phyloP scores from a whole-genome alignment of 805 yeast species.

The Starmerella stellata region DNA sequence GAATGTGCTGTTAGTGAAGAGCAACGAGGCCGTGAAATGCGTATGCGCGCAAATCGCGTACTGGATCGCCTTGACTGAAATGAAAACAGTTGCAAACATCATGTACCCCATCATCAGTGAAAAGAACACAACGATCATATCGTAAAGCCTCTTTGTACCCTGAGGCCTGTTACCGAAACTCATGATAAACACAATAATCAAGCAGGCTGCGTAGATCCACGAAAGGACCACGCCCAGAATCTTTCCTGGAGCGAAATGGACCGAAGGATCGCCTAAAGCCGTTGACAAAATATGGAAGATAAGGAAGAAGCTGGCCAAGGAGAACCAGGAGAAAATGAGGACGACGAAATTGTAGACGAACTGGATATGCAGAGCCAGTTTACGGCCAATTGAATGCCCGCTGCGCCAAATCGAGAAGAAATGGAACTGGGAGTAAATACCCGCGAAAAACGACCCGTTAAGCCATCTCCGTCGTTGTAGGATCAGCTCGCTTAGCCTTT shows the following conservation, averaged over 20 bases:
- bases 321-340: slow-evolving; percentile 77
- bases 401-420: slow-evolving; percentile 61
- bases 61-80: slow-evolving; percentile 57
- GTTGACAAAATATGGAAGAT: slow-evolving; percentile 77
- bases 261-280: slow-evolving; percentile 46
- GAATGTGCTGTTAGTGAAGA: slow-evolving; percentile 39
- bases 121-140: slow-evolving; percentile 57
- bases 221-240: slow-evolving; percentile 60
- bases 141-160: slow-evolving; percentile 67
- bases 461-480: slow-evolving; percentile 92
- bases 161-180: slow-evolving; percentile 89
- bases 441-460: slow-evolving; percentile 92
- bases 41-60: slow-evolving; percentile 31
- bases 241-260: slow-evolving; percentile 53
- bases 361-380: slow-evolving; percentile 55
- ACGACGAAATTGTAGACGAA: slow-evolving; percentile 60
- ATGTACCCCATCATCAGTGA: slow-evolving; percentile 79
- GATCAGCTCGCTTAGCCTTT: slow-evolving; percentile 64
- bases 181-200: slow-evolving; percentile 70
- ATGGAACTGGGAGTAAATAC: slow-evolving; percentile 68
- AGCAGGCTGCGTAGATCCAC: slow-evolving; percentile 68
- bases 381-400: slow-evolving; percentile 47
- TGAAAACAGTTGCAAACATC: slow-evolving; percentile 68
- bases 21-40: slow-evolving; percentile 26
- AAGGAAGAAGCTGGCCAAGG: slow-evolving; percentile 72